phyloP scores from a whole-genome alignment of 176 grass and related monocot species.

The Poa pratensis region DNA sequence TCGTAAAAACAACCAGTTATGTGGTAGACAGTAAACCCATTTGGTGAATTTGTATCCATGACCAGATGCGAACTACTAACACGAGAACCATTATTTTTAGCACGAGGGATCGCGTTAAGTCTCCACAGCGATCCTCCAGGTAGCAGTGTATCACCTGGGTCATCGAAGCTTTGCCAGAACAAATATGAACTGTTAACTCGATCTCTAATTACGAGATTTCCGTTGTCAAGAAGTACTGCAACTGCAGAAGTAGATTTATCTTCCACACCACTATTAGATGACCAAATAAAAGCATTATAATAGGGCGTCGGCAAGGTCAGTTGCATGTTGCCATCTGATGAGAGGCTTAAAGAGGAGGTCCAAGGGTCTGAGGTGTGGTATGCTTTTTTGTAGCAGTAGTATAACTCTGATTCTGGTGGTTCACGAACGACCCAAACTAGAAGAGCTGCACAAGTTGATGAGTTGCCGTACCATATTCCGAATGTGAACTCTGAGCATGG shows the following conservation, averaged over 20 bases:
- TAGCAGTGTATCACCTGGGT: slow-evolving; percentile 11
- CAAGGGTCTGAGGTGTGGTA: neutral
- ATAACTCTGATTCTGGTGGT: no score
- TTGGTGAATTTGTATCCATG: neutral
- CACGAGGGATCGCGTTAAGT: no score
- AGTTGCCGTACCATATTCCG: slow-evolving; percentile 19
- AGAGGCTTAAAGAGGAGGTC: neutral
- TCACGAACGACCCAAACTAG: neutral
- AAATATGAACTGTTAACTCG: neutral
- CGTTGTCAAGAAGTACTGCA: slow-evolving; percentile 9
- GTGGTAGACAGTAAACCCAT: neutral
- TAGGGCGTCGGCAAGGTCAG: neutral
- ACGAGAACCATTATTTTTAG: neutral
- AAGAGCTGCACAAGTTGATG: neutral
- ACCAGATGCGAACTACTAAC: neutral
- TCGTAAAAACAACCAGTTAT: no score
- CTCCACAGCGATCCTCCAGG: neutral
- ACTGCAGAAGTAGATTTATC: neutral
- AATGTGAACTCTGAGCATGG: neutral
- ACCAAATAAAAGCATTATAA: neutral
- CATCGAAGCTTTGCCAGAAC: slow-evolving; percentile 20
- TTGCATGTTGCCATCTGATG: neutral
- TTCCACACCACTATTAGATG: neutral
- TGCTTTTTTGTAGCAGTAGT: neutral
- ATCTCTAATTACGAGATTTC: slow-evolving; percentile 34